Percentiles rank a stretch among this genome's conserved stretches.
Conservation (phyloP, 2,329 filamentous ascomycete genomes). For the Aureobasidium musti region DNA sequence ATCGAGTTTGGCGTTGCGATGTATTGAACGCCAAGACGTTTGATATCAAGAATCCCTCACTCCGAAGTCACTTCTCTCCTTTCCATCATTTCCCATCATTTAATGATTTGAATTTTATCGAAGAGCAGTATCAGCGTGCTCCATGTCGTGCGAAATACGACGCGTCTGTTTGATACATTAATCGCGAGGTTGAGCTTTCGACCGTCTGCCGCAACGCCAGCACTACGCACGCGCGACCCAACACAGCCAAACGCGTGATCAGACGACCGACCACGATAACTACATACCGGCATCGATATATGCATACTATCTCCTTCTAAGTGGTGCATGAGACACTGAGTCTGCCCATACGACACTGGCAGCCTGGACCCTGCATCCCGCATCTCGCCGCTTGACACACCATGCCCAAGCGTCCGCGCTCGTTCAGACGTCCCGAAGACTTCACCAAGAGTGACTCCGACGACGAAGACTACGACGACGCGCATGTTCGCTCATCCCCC, state of each 20-base stretch:
- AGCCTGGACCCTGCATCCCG: conserved; percentile 16
- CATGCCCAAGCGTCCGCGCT: conserved; percentile 25
- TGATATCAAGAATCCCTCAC: conserved; percentile 12
- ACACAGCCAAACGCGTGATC: background rate
- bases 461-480: conserved; percentile 42
- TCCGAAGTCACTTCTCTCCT: background rate
- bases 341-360: background rate
- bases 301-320: conserved; percentile 1
- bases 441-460: conserved; percentile 44
- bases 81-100: conserved; percentile 23
- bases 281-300: conserved; percentile 8
- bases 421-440: conserved; percentile 38
- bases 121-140: conserved; percentile 23
- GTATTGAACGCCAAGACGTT: background rate
- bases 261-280: background rate
- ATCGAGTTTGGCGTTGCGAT: background rate
- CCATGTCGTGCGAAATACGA: background rate
- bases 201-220: conserved; percentile 11
- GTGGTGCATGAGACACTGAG: conserved; percentile 10
- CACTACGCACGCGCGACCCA: conserved; percentile 16
- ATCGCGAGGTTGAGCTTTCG: conserved; percentile 6
- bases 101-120: conserved; percentile 16
- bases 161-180: conserved; percentile 21
- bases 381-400: conserved; percentile 3
- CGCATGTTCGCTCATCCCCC: conserved; percentile 33